Conservation (phyloP, 129 eudicot species). For the Arctium minus region DNA sequence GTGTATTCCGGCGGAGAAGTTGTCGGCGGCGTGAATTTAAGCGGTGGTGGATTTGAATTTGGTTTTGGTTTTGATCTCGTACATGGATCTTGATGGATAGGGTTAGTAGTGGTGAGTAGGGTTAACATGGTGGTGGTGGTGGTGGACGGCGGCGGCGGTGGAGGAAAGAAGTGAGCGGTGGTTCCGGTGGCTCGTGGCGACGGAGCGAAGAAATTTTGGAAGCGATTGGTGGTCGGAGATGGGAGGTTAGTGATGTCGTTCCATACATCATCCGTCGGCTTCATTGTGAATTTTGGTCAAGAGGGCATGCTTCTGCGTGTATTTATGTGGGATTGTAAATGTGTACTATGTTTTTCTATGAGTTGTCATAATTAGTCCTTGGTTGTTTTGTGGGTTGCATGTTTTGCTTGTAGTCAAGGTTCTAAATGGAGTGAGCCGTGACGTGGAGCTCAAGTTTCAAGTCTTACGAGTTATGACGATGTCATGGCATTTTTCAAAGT, state of each 20-base stretch:
- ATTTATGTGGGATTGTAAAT: not conserved
- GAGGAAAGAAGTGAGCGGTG: constrained; percentile 10
- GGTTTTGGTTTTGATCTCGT: not conserved
- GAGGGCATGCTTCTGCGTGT: not conserved
- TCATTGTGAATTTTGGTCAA: not conserved
- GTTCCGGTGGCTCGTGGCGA: constrained; percentile 7
- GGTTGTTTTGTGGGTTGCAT: not conserved
- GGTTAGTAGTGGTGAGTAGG: constrained; percentile 19
- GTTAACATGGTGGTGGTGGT: constrained; percentile 23
- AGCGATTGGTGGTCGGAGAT: constrained; percentile 19
- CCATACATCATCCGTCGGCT: constrained; percentile 48
- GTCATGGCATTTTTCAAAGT: too few relatives aligned
- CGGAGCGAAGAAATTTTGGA: constrained; percentile 27
- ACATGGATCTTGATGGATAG: not conserved
- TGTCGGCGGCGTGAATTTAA: not conserved
- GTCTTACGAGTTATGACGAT: too few relatives aligned
- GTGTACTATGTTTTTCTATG: not conserved
- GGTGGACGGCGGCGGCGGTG: constrained; percentile 22
- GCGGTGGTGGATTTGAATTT: not conserved
- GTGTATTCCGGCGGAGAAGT: constrained; percentile 19
- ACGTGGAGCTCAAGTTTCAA: too few relatives aligned
- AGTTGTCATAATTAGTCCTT: not conserved
- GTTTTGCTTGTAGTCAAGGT: not conserved
- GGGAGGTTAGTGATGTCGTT: constrained; percentile 26
- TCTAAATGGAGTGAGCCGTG: too few relatives aligned